Percentiles rank a stretch among this genome's conserved stretches.
These are phyloP conservation scores for Epichloe hybrida DNA, from an alignment of 2,329 filamentous ascomycete species.

Conservation along the genomic window DNA sequence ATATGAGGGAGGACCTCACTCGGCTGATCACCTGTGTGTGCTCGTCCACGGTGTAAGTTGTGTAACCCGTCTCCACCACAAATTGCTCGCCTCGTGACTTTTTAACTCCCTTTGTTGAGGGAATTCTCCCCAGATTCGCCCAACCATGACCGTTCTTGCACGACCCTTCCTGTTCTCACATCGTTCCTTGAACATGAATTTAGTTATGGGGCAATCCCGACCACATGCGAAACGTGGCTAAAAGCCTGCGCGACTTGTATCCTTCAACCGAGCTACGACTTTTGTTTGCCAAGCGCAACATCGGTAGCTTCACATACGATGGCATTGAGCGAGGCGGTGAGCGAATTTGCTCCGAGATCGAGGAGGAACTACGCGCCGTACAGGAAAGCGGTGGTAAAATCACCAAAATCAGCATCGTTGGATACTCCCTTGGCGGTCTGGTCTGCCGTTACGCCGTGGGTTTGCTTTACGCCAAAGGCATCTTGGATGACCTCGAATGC, in stretches of 20 bases:
- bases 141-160: not conserved
- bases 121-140: not conserved
- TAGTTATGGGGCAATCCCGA: conserved; percentile 68
- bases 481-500: conserved; percentile 67
- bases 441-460: conserved; percentile 80
- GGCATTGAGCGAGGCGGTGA: conserved; percentile 56
- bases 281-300: conserved; percentile 58
- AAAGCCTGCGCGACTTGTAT: conserved; percentile 47
- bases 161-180: not conserved
- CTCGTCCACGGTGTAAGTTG: conserved; percentile 59
- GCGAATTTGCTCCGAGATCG: conserved; percentile 53
- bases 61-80: not conserved
- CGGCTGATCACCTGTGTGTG: conserved; percentile 61
- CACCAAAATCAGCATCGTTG: conserved; percentile 71
- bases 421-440: conserved; percentile 83
- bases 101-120: not conserved
- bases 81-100: not conserved
- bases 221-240: conserved; percentile 57
- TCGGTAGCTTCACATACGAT: conserved; percentile 58
- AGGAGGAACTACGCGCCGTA: conserved; percentile 45
- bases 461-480: conserved; percentile 65
- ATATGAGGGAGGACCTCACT: conserved; percentile 35
- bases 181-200: not conserved
- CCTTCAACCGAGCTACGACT: conserved; percentile 53
- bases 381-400: conserved; percentile 54